A percentile compares a stretch with the other conserved stretches of the same genome.
These are phyloP conservation scores for Lactifluus pinguis DNA, from an alignment of 768 basidiomycete genomes.

Conservation along the genomic window DNA sequence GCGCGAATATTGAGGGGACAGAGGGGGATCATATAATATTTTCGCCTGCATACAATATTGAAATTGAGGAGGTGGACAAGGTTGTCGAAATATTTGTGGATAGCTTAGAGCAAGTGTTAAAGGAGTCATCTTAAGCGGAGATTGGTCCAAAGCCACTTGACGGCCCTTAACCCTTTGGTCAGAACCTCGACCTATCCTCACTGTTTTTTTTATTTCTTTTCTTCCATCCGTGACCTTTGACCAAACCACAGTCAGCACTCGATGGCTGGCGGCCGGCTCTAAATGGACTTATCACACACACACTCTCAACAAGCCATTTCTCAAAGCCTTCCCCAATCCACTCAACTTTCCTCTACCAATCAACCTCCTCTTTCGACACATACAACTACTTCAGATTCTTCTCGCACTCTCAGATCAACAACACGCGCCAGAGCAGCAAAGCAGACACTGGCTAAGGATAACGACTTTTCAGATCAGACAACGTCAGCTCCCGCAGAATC, in stretches of 20 bases:
- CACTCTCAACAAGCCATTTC: conserved; percentile 63
- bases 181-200: background rate
- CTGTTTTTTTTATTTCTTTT: no score
- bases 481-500: conserved; percentile 14
- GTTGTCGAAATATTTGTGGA: conserved; percentile 60
- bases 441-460: conserved; percentile 22
- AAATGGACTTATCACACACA: conserved; percentile 83
- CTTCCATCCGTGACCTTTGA: background rate
- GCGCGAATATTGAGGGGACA: conserved; percentile 57
- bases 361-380: conserved; percentile 25
- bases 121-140: conserved; percentile 6
- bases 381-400: conserved; percentile 37
- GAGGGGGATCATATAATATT: conserved; percentile 68
- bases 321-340: conserved; percentile 26
- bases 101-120: conserved; percentile 57
- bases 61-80: conserved; percentile 53
- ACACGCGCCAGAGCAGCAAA: conserved; percentile 30
- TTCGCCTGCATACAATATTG: conserved; percentile 75
- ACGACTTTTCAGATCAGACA: conserved; percentile 22
- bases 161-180: conserved; percentile 9
- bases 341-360: conserved; percentile 37
- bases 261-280: conserved; percentile 84
- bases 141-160: conserved; percentile 3
- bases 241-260: conserved; percentile 27
- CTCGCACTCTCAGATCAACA: conserved; percentile 59